Evolutionary conservation across 139 green algal species (phyloP), one percentile per base, ranked within the genome.

Genomic region (Choricystis sp.): DNA sequence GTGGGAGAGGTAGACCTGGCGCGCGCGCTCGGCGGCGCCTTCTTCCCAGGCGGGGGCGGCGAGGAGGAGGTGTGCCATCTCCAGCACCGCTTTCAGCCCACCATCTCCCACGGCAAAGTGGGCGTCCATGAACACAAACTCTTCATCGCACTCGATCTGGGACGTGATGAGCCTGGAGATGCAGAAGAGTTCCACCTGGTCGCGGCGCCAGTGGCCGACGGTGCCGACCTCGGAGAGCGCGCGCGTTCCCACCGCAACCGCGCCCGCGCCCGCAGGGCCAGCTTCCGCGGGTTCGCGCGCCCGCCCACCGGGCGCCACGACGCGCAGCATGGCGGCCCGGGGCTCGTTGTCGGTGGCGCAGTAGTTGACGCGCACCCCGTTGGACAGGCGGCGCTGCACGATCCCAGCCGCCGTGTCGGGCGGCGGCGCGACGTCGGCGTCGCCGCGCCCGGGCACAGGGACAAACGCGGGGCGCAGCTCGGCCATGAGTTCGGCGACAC

Each of bases 311-410:
- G 83, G 72, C 16, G 82, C 79, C 16, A 95, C 85, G 28, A 97
- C 62, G 24, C 93, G 81, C 64, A 99, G 69, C 74, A 94, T 80
- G 2, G 82, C 88, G 19, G 71, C 78, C n/a, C 79, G 77, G 1
- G 88, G 91, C 79, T 99, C 93, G 66, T 97, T 96, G 72, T 92
- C 77, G 1, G 76, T 83, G 29, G 31, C 60, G 16, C 83, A 69
- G 78, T 94, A 96, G 79, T 98, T 99, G 62, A 99, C 56, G 9
- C 64, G 31, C 27, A 98, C 85, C 59, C 93, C 93, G 76, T 99
- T 99, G 65, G 72, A 86, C 48, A 99, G 81, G 1, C 78, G 74
- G 14, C 85, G 79, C 75, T 92, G 89, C 52, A 89, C 75, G 61
- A 97, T 76, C 62, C 85, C 84, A 20, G 75, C 69, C 22, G 24